These are phyloP conservation scores for Keithomyces neogunnii DNA, from an alignment of 2,329 filamentous ascomycete genomes.

Conservation along the genomic window DNA sequence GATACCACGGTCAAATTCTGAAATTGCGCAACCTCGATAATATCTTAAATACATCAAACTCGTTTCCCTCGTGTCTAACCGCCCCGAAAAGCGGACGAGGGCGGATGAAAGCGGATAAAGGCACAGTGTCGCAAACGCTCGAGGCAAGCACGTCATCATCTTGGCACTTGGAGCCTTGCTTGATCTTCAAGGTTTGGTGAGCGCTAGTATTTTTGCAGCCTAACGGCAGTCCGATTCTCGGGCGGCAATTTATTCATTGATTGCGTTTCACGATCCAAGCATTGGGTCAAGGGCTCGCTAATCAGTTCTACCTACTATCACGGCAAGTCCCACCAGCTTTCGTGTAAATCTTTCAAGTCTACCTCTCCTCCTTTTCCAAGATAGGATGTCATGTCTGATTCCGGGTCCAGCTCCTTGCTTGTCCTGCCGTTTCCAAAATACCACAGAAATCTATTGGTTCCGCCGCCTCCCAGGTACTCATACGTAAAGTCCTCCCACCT, in stretches of 20 bases:
- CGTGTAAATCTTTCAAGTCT: slow-evolving; percentile 55
- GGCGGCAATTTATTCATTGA: background rate
- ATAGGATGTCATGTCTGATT: slow-evolving; percentile 56
- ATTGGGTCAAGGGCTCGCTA: background rate
- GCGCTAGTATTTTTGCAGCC: background rate
- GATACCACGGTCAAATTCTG: background rate
- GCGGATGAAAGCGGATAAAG: background rate
- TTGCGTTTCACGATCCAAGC: background rate
- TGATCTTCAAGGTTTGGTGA: slow-evolving; percentile 14
- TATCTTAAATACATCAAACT: background rate
- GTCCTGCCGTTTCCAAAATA: slow-evolving; percentile 63
- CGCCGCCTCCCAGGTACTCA: slow-evolving; percentile 29
- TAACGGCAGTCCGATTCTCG: background rate
- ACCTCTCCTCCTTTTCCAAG: slow-evolving; percentile 45
- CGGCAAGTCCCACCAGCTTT: slow-evolving; percentile 50
- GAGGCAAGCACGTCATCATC: background rate
- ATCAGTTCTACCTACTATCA: background rate
- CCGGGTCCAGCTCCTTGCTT: slow-evolving; percentile 43
- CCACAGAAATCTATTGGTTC: slow-evolving; percentile 47
- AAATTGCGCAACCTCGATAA: background rate
- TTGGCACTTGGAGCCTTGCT: slow-evolving; percentile 16
- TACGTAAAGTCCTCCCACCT: slow-evolving; percentile 50
- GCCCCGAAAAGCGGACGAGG: too few relatives aligned
- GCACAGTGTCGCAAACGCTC: background rate
- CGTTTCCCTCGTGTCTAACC: background rate